These are phyloP conservation scores for Perkinsus olseni DNA, from an alignment of 169 alveolate genomes.

Conservation along the genomic window DNA sequence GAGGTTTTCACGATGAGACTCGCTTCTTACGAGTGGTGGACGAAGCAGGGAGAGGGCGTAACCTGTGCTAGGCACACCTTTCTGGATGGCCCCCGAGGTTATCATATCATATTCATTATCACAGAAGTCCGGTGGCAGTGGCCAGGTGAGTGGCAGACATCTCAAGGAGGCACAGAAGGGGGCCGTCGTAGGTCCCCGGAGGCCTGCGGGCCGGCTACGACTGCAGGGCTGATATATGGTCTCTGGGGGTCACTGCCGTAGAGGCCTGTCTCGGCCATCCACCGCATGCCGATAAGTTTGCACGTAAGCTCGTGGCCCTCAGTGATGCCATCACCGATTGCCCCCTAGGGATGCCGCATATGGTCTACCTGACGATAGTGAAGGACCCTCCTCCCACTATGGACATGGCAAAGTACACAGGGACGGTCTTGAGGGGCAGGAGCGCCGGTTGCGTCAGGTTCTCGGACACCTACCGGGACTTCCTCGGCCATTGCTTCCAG, in stretches of 20 bases:
- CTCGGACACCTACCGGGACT: not conserved
- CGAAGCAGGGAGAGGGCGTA: too few species aligned
- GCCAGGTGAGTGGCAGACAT: not conserved
- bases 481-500: not conserved
- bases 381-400: not conserved
- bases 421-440: not conserved
- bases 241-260: conserved; percentile 65
- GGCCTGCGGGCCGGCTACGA: conserved; percentile 36
- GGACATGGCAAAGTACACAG: not conserved
- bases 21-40: too few species aligned
- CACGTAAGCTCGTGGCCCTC: not conserved
- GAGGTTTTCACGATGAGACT: too few species aligned
- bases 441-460: not conserved
- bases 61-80: not conserved
- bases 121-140: not conserved
- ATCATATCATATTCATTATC: not conserved
- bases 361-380: not conserved
- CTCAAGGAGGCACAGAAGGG: not conserved
- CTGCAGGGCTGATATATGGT: conserved; percentile 68
- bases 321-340: not conserved
- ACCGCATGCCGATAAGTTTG: conserved; percentile 42
- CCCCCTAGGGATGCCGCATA: not conserved
- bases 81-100: not conserved
- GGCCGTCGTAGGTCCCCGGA: not conserved
- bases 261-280: conserved; percentile 72